Conservation (phyloP, 257 asterid genomes). For the Ajuga chamaepitys region DNA sequence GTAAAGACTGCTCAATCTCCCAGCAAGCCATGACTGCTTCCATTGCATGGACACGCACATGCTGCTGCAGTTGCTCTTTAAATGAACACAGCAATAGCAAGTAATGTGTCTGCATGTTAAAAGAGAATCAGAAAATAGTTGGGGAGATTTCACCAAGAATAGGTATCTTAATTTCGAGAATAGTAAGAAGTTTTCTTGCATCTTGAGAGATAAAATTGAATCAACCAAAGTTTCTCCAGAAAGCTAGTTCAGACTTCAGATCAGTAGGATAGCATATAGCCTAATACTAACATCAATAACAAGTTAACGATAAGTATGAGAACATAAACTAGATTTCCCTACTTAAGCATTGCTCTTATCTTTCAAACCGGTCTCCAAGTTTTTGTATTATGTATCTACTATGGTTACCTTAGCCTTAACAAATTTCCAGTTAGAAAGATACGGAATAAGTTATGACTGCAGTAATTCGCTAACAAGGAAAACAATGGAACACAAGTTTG, state of each 20-base stretch:
- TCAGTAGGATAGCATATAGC: background rate
- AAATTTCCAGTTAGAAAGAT: background rate
- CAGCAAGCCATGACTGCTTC: conserved; percentile 99
- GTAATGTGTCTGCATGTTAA: conserved; percentile 67
- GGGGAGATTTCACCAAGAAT: no score
- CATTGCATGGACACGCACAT: conserved; percentile 97
- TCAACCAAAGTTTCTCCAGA: no score
- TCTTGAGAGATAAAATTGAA: background rate
- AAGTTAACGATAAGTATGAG: background rate
- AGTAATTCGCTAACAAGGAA: background rate
- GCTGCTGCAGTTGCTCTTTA: conserved; percentile 95
- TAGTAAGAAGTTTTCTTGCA: no score
- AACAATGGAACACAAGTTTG: background rate
- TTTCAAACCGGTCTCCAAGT: background rate
- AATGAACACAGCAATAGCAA: conserved; percentile 83
- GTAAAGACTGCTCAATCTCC: conserved; percentile 97
- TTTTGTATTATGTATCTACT: background rate
- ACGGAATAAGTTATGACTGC: background rate
- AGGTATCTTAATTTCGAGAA: no score
- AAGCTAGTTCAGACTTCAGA: no score
- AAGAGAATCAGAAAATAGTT: no score
- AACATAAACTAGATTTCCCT: background rate
- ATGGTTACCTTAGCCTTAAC: background rate
- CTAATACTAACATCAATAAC: background rate
- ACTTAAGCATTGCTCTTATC: no score